Base-by-base conservation (phyloP, 2,329 filamentous ascomycete species). In the Aspergillus intermedius region DNA sequence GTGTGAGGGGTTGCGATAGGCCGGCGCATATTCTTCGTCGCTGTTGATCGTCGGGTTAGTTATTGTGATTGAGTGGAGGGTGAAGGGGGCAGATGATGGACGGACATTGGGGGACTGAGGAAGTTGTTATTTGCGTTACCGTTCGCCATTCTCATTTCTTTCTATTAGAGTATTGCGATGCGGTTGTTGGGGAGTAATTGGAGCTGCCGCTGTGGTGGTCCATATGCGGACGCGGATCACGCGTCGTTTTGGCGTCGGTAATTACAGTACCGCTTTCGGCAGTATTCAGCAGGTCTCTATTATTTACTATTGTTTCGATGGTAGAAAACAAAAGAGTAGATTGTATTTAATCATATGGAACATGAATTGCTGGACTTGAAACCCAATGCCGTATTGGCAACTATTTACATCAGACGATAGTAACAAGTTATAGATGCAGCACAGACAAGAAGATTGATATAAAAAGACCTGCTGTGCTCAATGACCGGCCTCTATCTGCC, bases 1-100 rank as follows among this genome's bases (percentile, higher is more conserved):
- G 48, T 70, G 60, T 3, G 81, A 83, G 17, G 75, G 57, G 42
- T 68, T 73, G 48, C 85, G 83, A 44, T 80, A 72, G 19, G 79
- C 57, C 13, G 64, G 59, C n/a, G 65, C 54, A 50, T 67, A 62
- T 55, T 72, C 63, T 35, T 71, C 61, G 44, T 72, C 63, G 44
- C 61, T 66, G 47, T 46, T 43, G 28, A 30, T 52, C 40, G 50
- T 46, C 19, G 19, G 40, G 21, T 42, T 47, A 45, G 23, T 48
- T 40, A 8, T 23, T 34, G 10, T 30, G 32, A 28, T 25, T 48
- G 21, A 25, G 12, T 34, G 10, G 19, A 30, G 15, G 37, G n/a
- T 2, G 17, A 19, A 19, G 39, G 10, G 7, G 7, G 15, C 7
- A 40, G 46, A 22, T 40, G 42, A 15, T 25, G 28, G 19, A 32